Evolutionary conservation across 495 filamentous ascomycete genomes (phyloP).

Genomic region (Aspergillus egyptiacus): DNA sequence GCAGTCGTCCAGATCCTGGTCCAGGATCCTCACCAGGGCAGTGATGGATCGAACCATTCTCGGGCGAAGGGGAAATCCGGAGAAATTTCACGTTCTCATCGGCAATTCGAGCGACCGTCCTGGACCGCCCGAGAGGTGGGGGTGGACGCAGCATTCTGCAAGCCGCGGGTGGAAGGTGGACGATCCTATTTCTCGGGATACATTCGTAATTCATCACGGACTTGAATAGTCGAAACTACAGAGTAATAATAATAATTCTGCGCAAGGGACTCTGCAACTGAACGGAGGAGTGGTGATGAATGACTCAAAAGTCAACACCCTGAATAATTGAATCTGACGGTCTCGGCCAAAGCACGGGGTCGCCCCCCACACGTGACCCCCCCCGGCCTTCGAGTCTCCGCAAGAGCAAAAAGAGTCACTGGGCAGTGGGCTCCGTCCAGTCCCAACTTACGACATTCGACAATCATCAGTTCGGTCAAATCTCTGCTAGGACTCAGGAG

Average conservation of each 20-base stretch:
- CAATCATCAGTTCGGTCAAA: neutral
- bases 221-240: too few relatives aligned
- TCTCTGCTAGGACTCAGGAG: neutral
- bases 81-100: slow-evolving; percentile 17
- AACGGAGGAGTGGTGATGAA: too few relatives aligned
- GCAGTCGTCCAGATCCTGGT: too few relatives aligned
- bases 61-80: slow-evolving; percentile 25
- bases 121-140: slow-evolving; percentile 6
- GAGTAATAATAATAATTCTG: too few relatives aligned
- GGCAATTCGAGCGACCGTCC: slow-evolving; percentile 5
- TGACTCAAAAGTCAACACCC: too few relatives aligned
- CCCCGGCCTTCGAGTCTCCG: slow-evolving; percentile 18
- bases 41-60: slow-evolving; percentile 17
- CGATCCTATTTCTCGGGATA: neutral
- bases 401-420: slow-evolving; percentile 13
- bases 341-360: slow-evolving; percentile 23
- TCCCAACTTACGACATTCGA: neutral
- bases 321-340: too few relatives aligned
- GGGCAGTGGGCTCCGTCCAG: slow-evolving; percentile 2
- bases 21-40: neutral
- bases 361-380: slow-evolving; percentile 29
- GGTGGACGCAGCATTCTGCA: neutral
- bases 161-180: slow-evolving; percentile 11
- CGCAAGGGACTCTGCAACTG: too few relatives aligned
- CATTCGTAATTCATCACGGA: too few relatives aligned